Evolutionary conservation across 1,139 yeast species (phyloP).

Genomic region (Hyphopichia pseudoburtonii): DNA sequence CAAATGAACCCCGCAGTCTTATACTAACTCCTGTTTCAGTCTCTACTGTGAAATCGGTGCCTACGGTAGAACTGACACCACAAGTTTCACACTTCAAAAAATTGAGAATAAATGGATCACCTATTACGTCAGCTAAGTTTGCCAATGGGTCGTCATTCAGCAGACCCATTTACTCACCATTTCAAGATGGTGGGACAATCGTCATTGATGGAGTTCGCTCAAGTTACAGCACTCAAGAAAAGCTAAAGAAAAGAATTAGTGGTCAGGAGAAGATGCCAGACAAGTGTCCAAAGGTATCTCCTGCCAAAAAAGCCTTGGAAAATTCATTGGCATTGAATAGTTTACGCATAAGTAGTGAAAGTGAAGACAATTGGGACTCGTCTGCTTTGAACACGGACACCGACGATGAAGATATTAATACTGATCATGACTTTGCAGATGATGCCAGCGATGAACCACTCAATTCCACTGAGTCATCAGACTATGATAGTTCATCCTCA

Average conservation of each 20-base stretch:
- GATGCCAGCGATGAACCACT: conserved; percentile 10
- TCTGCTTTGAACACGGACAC: conserved; percentile 26
- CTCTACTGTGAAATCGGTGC: conserved; percentile 30
- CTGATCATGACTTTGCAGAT: conserved; percentile 17
- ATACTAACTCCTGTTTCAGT: not conserved
- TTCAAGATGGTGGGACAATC: not conserved
- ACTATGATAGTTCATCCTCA: conserved; percentile 21
- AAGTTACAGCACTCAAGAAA: too few relatives aligned
- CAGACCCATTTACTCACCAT: not conserved
- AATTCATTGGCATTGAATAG: conserved; percentile 12
- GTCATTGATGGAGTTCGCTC: not conserved
- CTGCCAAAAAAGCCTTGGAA: conserved; percentile 10
- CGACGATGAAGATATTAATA: conserved; percentile 15
- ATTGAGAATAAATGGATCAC: conserved; percentile 42
- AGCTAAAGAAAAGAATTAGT: too few relatives aligned
- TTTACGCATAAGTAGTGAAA: conserved; percentile 14
- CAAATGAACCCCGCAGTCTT: not conserved
- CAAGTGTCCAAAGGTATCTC: too few relatives aligned
- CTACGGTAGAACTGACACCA: conserved; percentile 38
- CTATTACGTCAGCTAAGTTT: conserved; percentile 32
- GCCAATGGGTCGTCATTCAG: conserved; percentile 5
- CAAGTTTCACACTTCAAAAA: conserved; percentile 45
- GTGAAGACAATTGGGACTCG: conserved; percentile 11
- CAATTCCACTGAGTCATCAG: conserved; percentile 25
- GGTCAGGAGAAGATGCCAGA: not conserved